Base-by-base conservation (phyloP, 306 rosid species). In the Phaseolus lunatus region DNA sequence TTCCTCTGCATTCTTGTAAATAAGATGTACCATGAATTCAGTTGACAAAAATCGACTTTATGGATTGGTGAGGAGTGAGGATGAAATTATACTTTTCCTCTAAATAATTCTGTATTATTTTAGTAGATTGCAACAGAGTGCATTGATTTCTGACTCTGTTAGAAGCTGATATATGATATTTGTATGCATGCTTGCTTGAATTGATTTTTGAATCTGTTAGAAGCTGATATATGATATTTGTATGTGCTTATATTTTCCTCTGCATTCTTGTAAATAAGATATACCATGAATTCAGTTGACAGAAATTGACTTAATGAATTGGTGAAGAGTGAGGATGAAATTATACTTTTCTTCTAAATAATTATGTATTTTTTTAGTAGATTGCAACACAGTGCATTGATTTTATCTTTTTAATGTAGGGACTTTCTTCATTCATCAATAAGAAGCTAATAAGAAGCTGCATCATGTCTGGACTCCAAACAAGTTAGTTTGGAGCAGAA, bases 371-470 rank as follows among this genome's bases (percentile, higher is more conserved):
- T 44, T 13, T 5, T 44, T 70, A 24, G 37, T 49, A 19, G 13
- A 23, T 43, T 59, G 39, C 73, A 48, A 12, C 5, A 41, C 70
- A 16, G 35, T 24, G 53, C 41, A 64, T 72, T 85, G 61, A 80
- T 80, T 75, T 79, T 70, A n/a, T 22, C 45, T 35, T 72, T 75
- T 58, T 27, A 56, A 29, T 58, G 77, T 50, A 92, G 92, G 92
- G 88, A 31, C 65, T 70, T 81, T 77, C 85, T 66, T 72, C 85
- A 66, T 62, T 84, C 57, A 43, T 73, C 73, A 78, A 71, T 72
- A n/a, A n/a, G n/a, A n/a, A 83, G 73, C 73, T 80, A n/a, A 79
- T 69, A 73, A 59, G 72, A 81, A 59, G 78, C 75, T 29, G 16
- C 77, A 65, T 29, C 79, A n/a, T 72, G 86, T 78, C 56, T 77